Evolutionary conservation across 495 filamentous ascomycete genomes (phyloP), one percentile per base, ranked within the genome.

Genomic region (Penicillium cinerascens): DNA sequence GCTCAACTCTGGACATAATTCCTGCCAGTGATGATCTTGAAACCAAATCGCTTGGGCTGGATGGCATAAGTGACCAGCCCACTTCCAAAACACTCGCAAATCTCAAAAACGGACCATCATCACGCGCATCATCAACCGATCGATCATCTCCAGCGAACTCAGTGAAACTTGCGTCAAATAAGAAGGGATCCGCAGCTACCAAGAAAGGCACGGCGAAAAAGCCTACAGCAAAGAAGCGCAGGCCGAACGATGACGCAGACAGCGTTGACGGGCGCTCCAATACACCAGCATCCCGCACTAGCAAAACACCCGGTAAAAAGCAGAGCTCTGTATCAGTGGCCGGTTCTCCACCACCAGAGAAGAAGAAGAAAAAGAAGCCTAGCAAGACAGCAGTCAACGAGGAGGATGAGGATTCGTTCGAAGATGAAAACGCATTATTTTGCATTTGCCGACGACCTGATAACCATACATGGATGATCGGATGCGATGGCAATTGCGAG

Each of bases 381-480:
- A 45, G 44, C 29, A 68, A 36, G 54, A 59, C 39, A n/a, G 43
- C 21, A 1, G 7, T 40, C 13, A 55, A 60, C 8, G 48, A 64
- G 13, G 65, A 68, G 3, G 76, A 75, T 7, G 74, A 74, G 2
- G 78, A 72, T 0, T 73, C 61, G 16, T 71, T 73, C 20, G 73
- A 71, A 26, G 75, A 81, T 47, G 75, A 76, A 42, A 73, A 74
- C 29, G 73, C 76, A 35, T 27, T 85, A 13, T 89, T 83, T 63
- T 89, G 86, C 68, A 84, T 88, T 47, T 89, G 86, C 55, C 79
- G 85, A 42, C 78, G 78, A 51, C 82, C 82, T 15, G 86, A 89
- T 58, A 85, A 87, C 54, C 85, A 87, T 56, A 84, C 78, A 10
- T 87, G 84, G 81, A 89, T 89, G 86, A 86, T 89, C 57, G 83